Percentiles rank a stretch among this genome's conserved stretches.
These are phyloP conservation scores for Piper betle DNA, from an alignment of 164 flowering plant genomes.

Conservation along the genomic window DNA sequence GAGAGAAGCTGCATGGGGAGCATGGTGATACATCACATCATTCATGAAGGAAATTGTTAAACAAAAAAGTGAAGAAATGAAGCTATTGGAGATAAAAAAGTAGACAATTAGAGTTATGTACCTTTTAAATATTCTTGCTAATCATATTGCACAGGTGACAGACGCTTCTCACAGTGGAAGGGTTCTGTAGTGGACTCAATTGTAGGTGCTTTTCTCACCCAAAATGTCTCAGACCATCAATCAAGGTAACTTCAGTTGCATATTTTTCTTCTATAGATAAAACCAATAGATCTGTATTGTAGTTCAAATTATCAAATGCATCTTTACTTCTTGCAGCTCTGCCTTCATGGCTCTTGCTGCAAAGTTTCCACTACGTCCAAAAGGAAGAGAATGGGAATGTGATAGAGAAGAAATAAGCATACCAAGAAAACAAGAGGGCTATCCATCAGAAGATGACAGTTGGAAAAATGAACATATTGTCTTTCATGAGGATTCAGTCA, in stretches of 20 bases:
- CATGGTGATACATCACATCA: neutral
- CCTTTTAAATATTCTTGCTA: neutral
- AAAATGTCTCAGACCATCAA: conserved; percentile 53
- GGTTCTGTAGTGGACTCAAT: conserved; percentile 64
- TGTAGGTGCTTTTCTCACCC: conserved; percentile 58
- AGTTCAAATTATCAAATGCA: neutral
- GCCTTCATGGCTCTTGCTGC: conserved; percentile 53
- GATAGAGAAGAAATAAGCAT: too few relatives aligned
- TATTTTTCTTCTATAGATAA: neutral
- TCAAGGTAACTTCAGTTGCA: conserved; percentile 41
- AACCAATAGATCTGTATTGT: neutral
- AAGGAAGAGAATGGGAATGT: too few relatives aligned
- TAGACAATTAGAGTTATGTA: too few relatives aligned
- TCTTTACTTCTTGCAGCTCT: conserved; percentile 23
- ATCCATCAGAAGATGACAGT: too few relatives aligned
- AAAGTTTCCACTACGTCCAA: conserved; percentile 27
- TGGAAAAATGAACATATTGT: too few relatives aligned
- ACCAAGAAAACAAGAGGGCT: too few relatives aligned
- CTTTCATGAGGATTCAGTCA: conserved; percentile 4
- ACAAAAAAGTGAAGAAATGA: neutral
- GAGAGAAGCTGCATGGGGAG: too few relatives aligned
- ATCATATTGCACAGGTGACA: conserved; percentile 28
- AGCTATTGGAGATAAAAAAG: neutral
- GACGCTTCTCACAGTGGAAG: conserved; percentile 44
- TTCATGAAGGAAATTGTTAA: neutral